Evolutionary conservation across 2,329 filamentous ascomycete species (phyloP).

Genomic region (Xylariaceae sp.): DNA sequence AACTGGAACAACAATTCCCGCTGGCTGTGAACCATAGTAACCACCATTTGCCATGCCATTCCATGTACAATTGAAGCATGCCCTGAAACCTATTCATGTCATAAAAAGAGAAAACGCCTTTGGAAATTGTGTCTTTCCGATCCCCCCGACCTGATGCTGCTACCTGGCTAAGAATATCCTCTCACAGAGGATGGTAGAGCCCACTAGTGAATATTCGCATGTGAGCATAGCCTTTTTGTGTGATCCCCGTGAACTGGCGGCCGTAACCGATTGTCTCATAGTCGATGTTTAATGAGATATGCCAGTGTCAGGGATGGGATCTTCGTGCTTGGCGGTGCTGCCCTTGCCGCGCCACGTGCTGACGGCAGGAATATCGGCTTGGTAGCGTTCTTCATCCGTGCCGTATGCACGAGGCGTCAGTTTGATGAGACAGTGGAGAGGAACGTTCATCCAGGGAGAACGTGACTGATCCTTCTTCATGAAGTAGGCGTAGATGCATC

Average conservation of each 20-base stretch:
- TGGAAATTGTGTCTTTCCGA: not conserved
- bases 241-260: not conserved
- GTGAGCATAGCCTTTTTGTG: not conserved
- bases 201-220: not conserved
- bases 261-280: not conserved
- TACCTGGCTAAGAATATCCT: not conserved
- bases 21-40: not conserved
- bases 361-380: conserved; percentile 89
- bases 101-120: not conserved
- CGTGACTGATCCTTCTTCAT: conserved; percentile 93
- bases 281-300: conserved; percentile 13
- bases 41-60: not conserved
- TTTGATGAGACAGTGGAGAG: conserved; percentile 93
- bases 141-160: too few species aligned
- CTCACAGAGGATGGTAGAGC: not conserved
- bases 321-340: conserved; percentile 78
- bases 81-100: not conserved
- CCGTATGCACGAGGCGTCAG: conserved; percentile 91
- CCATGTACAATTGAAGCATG: not conserved
- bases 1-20: not conserved
- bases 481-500: conserved; percentile 98
- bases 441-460: conserved; percentile 98
- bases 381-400: conserved; percentile 81
- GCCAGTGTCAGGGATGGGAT: conserved; percentile 38
- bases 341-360: conserved; percentile 96